Evolutionary conservation across 179 eudicot species (phyloP).

Genomic region (Beta macrorhiza): DNA sequence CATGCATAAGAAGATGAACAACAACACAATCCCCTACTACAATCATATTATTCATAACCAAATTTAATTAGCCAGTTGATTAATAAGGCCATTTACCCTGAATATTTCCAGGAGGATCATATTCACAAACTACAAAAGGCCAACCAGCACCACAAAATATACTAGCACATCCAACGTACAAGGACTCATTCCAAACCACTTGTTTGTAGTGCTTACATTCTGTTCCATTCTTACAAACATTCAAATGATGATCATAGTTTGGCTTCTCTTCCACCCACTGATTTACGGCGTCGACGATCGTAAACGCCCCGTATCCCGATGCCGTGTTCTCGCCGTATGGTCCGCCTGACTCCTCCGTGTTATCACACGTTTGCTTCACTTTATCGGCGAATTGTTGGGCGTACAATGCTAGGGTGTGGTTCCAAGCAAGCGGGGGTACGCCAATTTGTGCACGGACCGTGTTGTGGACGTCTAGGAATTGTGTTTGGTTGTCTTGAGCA

Average conservation of each 20-base stretch:
- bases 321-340: constrained; percentile 60
- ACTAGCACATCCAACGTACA: constrained; percentile 44
- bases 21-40: too few relatives aligned
- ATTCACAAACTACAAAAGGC: constrained; percentile 55
- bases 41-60: too few relatives aligned
- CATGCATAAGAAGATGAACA: too few relatives aligned
- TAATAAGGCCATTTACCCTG: constrained; percentile 33
- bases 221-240: constrained; percentile 36
- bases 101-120: constrained; percentile 34
- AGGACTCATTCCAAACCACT: constrained; percentile 47
- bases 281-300: constrained; percentile 32
- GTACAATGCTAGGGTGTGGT: constrained; percentile 36
- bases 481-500: constrained; percentile 27
- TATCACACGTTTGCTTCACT: constrained; percentile 28
- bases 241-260: constrained; percentile 35
- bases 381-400: constrained; percentile 36
- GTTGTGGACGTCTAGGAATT: constrained; percentile 53
- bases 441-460: constrained; percentile 41
- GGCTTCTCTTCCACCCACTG: constrained; percentile 45
- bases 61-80: neutral
- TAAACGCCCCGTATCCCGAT: constrained; percentile 33
- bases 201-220: constrained; percentile 53
- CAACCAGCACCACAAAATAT: constrained; percentile 38
- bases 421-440: constrained; percentile 50
- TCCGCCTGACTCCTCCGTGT: constrained; percentile 32